phyloP scores from a whole-genome alignment of 495 filamentous ascomycete species.

The Immersiella caudata region DNA sequence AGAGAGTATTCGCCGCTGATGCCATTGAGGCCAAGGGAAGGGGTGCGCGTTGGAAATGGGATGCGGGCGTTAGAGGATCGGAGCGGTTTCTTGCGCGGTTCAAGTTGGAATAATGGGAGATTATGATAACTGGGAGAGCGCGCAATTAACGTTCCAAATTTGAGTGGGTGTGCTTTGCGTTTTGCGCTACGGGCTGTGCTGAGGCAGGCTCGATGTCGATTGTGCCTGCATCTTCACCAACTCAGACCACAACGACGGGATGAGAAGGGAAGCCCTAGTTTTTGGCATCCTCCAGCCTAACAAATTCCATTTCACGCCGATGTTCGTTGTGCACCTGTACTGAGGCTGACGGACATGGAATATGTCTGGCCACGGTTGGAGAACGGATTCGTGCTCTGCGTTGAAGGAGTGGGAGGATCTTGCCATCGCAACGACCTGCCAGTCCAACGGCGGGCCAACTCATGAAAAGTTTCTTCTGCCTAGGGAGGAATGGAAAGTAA shows the following conservation, averaged over 20 bases:
- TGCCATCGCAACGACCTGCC: too few relatives aligned
- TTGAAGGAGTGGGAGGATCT: too few relatives aligned
- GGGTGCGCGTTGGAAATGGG: background rate
- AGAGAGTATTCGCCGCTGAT: background rate
- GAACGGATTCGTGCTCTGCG: too few relatives aligned
- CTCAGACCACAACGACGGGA: too few relatives aligned
- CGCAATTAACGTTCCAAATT: background rate
- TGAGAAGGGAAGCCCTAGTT: too few relatives aligned
- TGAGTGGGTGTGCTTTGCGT: background rate
- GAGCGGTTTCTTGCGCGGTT: background rate
- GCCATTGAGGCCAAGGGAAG: background rate
- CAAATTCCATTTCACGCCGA: too few relatives aligned
- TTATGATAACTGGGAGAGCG: background rate
- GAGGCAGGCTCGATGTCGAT: background rate
- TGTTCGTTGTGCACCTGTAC: too few relatives aligned
- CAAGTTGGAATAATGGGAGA: background rate
- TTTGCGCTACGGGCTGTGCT: background rate
- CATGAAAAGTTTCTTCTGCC: too few relatives aligned
- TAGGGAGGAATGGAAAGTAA: background rate
- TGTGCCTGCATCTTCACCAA: background rate
- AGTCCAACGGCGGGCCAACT: too few relatives aligned
- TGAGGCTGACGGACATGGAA: too few relatives aligned
- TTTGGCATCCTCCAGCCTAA: too few relatives aligned
- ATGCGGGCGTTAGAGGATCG: background rate
- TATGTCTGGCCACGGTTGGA: too few relatives aligned